Base-by-base conservation (phyloP, 495 filamentous ascomycete genomes). In the Podospora anserina region DNA sequence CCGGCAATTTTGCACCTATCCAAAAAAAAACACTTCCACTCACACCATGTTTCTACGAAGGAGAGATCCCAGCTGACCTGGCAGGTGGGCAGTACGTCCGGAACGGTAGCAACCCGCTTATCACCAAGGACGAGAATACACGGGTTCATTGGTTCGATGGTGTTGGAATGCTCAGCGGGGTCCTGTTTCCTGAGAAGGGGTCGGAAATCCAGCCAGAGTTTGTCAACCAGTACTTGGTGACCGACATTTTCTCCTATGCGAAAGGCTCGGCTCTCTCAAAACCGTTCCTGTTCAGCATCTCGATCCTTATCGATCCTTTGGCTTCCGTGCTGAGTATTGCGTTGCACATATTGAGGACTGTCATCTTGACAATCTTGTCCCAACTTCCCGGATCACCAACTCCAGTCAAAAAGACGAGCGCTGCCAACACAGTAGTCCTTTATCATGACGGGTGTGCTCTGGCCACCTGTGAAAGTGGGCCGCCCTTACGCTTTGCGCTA, bases 131-230 rank as follows among this genome's bases (percentile, higher is more conserved):
- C 65, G 70, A 83, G 26, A 77, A 78, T 39, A 81, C 87, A 63
- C 82, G 86, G 68, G 81, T 84, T 26, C 88, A 91, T 69, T 90
- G 88, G 87, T 90, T 91, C 68, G 89, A 90, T 69, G 89, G 89
- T 60, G 89, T 90, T 76, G 89, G 88, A 1, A 90, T 91, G 88
- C 84, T 90, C 3, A 82, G 84, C 26, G 89, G 88, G 16, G 87
- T 91, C 0, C 77, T 78, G 9, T 90, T 91, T 76, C 75, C 71
- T 49, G 77, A 77, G 28, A 70, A 70, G 4, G 55, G 53, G 18
- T 71, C 74, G 0, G 69, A 62, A 7, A 80, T 87, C 5, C 71
- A 78, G 64, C 88, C 88, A 7, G 76, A 86, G 57, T 91, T 90
- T 70, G 84, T 85, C 57, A 90, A 90, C 68, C 86, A 87, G 70